phyloP scores from a whole-genome alignment of 164 flowering plant species.

The Tetracentron sinense region DNA sequence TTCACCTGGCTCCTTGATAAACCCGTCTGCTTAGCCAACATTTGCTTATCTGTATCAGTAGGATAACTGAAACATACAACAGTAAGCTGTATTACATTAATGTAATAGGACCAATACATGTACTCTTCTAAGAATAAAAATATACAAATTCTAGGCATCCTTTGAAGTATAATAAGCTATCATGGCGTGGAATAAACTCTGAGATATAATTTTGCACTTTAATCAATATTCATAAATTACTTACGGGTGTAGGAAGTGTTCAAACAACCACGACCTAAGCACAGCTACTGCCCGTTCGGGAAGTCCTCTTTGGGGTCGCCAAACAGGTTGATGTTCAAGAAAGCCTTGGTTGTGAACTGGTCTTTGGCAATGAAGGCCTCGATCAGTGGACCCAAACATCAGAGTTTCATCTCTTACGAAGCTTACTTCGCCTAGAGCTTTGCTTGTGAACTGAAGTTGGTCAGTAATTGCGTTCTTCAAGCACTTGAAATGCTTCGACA shows the following conservation, averaged over 20 bases:
- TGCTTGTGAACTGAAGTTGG: conserved; percentile 51
- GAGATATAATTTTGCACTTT: not conserved
- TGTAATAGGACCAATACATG: not conserved
- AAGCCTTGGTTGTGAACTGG: conserved; percentile 33
- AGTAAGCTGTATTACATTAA: not conserved
- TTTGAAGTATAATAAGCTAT: not conserved
- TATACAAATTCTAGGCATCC: not conserved
- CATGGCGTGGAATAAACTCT: not conserved
- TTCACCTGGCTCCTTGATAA: conserved; percentile 80
- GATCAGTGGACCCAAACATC: conserved; percentile 28
- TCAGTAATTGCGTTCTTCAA: conserved; percentile 67
- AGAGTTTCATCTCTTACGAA: conserved; percentile 29
- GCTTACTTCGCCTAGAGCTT: conserved; percentile 26
- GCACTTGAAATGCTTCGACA: conserved; percentile 67
- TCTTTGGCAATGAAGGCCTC: conserved; percentile 31
- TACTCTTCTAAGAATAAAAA: not conserved
- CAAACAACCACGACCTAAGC: conserved; percentile 81
- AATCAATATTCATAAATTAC: conserved; percentile 15
- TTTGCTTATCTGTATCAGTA: conserved; percentile 76
- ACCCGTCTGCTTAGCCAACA: conserved; percentile 87
- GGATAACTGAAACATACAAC: conserved; percentile 61
- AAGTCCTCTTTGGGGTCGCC: conserved; percentile 92
- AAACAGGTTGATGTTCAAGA: conserved; percentile 60
- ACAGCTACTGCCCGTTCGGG: conserved; percentile 85
- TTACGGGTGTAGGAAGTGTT: conserved; percentile 93